A percentile compares a stretch with the other conserved stretches of the same genome.
These are phyloP conservation scores for Telfairia occidentalis DNA, from an alignment of 331 rosid genomes.

Conservation along the genomic window DNA sequence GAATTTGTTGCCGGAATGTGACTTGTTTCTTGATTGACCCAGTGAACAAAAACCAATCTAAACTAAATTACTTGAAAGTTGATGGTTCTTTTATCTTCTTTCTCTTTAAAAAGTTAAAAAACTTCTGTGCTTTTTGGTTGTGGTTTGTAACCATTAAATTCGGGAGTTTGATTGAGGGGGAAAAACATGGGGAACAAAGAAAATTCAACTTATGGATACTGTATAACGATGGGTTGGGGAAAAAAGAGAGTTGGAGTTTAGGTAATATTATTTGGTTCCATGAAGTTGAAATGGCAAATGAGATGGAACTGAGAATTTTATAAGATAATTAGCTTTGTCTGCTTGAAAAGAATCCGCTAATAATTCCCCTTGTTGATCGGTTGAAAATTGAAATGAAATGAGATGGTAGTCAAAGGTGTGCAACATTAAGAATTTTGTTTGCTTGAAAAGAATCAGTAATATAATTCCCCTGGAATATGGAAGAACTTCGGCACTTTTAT, in stretches of 20 bases:
- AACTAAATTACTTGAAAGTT: not conserved
- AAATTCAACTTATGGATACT: not conserved
- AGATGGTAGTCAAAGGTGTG: not conserved
- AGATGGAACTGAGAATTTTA: not conserved
- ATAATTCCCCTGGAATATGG: not conserved
- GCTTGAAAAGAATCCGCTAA: not conserved
- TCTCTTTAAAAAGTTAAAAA: not conserved
- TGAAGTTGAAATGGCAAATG: not conserved
- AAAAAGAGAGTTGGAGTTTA: not conserved
- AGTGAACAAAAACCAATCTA: not conserved
- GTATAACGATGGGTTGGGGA: not conserved
- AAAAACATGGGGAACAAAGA: not conserved
- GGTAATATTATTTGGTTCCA: not conserved
- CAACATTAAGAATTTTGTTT: not conserved
- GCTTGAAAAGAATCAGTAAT: not conserved
- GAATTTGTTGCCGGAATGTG: not conserved
- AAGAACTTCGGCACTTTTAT: not conserved
- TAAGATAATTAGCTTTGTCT: not conserved
- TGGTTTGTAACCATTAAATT: not conserved
- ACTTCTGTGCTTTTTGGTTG: not conserved
- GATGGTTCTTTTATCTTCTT: not conserved
- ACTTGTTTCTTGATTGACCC: not conserved
- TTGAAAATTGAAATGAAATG: not conserved
- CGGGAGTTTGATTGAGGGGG: not conserved
- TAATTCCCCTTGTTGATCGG: not conserved